Evolutionary conservation across 73 alveolate genomes (phyloP).

Genomic region (Urostyla sp.): DNA sequence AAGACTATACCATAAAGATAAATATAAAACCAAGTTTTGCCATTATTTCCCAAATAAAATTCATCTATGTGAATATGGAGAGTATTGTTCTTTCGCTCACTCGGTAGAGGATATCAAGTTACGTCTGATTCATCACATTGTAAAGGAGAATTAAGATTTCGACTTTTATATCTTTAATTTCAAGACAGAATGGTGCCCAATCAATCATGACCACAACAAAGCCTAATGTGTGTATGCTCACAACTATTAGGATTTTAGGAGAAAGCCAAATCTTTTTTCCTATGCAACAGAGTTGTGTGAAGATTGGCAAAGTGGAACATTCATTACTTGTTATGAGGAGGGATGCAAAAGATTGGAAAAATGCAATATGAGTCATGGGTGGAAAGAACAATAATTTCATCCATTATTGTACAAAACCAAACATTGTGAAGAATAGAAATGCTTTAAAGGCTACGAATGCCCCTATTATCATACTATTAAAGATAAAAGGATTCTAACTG

Average conservation of each 20-base stretch:
- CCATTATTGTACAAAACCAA: slow-evolving; percentile 8
- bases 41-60: slow-evolving; percentile 73
- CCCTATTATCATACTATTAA: slow-evolving; percentile 4
- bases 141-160: slow-evolving; percentile 44
- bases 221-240: slow-evolving; percentile 91
- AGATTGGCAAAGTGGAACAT: slow-evolving; percentile 28
- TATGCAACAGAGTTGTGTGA: slow-evolving; percentile 24
- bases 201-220: slow-evolving; percentile 85
- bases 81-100: slow-evolving; percentile 89
- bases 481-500: slow-evolving; percentile 33
- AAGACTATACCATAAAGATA: slow-evolving; percentile 79
- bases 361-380: slow-evolving; percentile 34
- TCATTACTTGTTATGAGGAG: slow-evolving; percentile 5
- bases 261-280: slow-evolving; percentile 33
- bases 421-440: not conserved
- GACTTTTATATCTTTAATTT: slow-evolving; percentile 81
- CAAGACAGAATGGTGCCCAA: slow-evolving; percentile 95
- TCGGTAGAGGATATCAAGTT: slow-evolving; percentile 78
- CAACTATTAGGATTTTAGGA: slow-evolving; percentile 26
- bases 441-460: not conserved
- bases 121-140: slow-evolving; percentile 83
- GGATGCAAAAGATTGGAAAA: not conserved
- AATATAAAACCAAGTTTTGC: slow-evolving; percentile 86
- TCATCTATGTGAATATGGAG: slow-evolving; percentile 80
- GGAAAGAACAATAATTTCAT: slow-evolving; percentile 53